phyloP scores from a whole-genome alignment of 2,329 filamentous ascomycete genomes.

The Clonostachys rhizophaga region DNA sequence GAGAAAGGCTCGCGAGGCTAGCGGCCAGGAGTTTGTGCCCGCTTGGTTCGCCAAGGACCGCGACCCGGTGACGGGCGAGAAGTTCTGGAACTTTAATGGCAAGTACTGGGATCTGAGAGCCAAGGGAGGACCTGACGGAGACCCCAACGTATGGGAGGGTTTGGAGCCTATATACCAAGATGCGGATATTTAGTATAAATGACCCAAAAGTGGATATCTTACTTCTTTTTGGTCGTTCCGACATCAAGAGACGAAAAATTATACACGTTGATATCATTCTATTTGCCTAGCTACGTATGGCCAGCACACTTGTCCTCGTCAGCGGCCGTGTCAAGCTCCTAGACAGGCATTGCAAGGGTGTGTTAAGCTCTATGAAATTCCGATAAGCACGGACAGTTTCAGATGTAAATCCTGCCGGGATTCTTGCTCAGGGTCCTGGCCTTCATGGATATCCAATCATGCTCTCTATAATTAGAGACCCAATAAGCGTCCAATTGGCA shows the following conservation, averaged over 20 bases:
- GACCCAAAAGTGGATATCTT: not conserved
- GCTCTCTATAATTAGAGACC: too few species aligned
- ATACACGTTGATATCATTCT: too few species aligned
- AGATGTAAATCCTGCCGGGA: too few species aligned
- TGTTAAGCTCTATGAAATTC: too few species aligned
- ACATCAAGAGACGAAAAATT: not conserved
- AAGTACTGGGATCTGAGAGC: constrained; percentile 81
- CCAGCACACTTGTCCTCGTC: too few species aligned
- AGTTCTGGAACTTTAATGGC: constrained; percentile 85
- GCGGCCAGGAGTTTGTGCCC: constrained; percentile 76
- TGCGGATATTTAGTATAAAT: constrained; percentile 1
- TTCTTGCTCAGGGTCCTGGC: too few species aligned
- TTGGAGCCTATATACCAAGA: constrained; percentile 70
- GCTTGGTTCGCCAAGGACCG: constrained; percentile 76
- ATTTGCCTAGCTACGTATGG: too few species aligned
- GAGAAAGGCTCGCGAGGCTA: constrained; percentile 66
- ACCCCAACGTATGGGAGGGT: constrained; percentile 58
- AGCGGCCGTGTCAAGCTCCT: too few species aligned
- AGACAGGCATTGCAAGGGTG: too few species aligned
- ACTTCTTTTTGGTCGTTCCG: not conserved
- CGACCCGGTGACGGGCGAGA: constrained; percentile 78
- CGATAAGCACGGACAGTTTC: too few species aligned
- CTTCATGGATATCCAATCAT: too few species aligned
- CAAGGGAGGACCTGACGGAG: constrained; percentile 55
- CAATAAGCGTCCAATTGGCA: too few species aligned